Evolutionary conservation across 352 stramenopile genomes (phyloP), one percentile per base, ranked within the genome.

Genomic region (Globisporangium megalacanthum): DNA sequence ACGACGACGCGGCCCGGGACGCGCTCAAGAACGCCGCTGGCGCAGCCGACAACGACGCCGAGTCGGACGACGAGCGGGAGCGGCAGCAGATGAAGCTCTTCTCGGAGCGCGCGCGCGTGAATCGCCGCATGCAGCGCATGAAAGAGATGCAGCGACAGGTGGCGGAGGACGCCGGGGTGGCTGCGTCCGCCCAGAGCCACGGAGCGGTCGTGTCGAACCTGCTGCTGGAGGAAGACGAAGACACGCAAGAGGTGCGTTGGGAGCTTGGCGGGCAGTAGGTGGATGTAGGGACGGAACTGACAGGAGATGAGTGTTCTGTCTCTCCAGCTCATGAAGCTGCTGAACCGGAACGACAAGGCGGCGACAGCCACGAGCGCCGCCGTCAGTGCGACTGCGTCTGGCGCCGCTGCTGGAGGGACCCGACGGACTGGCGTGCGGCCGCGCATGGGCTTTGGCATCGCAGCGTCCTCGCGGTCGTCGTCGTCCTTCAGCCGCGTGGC

Each of bases 11-110:
- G 15, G 63, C 67, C 15, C 57, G 58, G 13, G 59, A 67, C 7
- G 33, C 48, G 11, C 53, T 66, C 6, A 29, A 19, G 22, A 62
- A 75, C 37, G 49, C 70, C 8, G 65, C 64, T n/a, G 56, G 49
- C 6, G 41, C 33, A 1, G 54, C 75, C 41, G 73, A 75, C 13
- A 72, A 87, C 20, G 78, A 90, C 25, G 68, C 75, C 25, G 76
- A 80, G 39, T 92, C 81, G 2, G 84, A 94, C 35, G 84, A 92
- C 50, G 84, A 91, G 49, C 82, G 84, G 14, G 84, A 94, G 60
- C 72, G 72, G 3, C 82, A 89, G 45, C 82, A 94, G 60, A 94
- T 94, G 77, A 94, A 94, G 49, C 65, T 89, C 14, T 94, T 94
- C 51, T 91, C 79, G 0, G 84, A 91, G 56, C 74, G 79, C 17